phyloP scores from a whole-genome alignment of 202 grass and related monocot genomes.

The Elaeis oleifera region DNA sequence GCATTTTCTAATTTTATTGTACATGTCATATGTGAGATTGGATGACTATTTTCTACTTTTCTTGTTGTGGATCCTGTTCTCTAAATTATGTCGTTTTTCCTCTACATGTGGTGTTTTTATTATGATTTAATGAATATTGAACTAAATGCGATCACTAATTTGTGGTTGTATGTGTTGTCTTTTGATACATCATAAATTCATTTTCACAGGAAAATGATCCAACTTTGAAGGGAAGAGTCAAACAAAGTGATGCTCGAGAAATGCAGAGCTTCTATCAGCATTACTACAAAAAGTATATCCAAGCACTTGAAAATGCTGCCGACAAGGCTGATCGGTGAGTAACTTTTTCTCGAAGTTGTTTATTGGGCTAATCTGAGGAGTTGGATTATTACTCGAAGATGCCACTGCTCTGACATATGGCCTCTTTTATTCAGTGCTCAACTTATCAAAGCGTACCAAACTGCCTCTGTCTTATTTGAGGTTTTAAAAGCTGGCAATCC shows the following conservation, averaged over 20 bases:
- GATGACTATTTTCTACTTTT: too few relatives aligned
- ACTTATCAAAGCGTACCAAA: slow-evolving; percentile 87
- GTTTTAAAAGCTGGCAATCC: slow-evolving; percentile 84
- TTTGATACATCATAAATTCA: not conserved
- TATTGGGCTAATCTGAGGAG: not conserved
- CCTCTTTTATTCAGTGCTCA: slow-evolving; percentile 46
- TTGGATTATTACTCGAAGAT: not conserved
- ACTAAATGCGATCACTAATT: too few relatives aligned
- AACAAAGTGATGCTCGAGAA: slow-evolving; percentile 71
- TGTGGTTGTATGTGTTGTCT: too few relatives aligned
- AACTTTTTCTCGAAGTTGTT: not conserved
- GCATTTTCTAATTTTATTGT: too few relatives aligned
- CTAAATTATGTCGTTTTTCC: too few relatives aligned
- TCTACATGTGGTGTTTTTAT: too few relatives aligned
- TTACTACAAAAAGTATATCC: slow-evolving; percentile 83
- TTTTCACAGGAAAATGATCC: slow-evolving; percentile 66
- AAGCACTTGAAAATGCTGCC: slow-evolving; percentile 64
- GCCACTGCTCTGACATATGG: not conserved
- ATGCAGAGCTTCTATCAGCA: slow-evolving; percentile 90
- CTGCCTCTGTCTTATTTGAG: slow-evolving; percentile 84
- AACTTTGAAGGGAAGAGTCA: slow-evolving; percentile 73
- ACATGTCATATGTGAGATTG: too few relatives aligned
- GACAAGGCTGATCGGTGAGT: slow-evolving; percentile 80
- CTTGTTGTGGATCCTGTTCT: too few relatives aligned
- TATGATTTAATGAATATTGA: too few relatives aligned